Percentiles rank a stretch among this genome's conserved stretches.
phyloP scores from a whole-genome alignment of 305 asterid species.

The Caryopteris hybrid region DNA sequence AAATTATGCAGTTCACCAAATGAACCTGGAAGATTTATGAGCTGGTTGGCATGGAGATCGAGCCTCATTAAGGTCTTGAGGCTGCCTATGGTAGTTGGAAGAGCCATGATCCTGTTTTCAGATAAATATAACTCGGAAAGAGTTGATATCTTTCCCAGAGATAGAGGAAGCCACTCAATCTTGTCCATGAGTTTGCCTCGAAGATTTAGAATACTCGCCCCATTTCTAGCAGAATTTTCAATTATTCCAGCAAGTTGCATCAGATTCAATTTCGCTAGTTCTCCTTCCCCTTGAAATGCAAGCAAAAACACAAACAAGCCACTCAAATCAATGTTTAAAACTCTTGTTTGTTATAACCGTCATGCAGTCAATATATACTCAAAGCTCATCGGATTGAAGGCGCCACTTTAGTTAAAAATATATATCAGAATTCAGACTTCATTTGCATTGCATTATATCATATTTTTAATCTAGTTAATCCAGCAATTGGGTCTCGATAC shows the following conservation, averaged over 20 bases:
- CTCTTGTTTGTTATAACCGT: background rate
- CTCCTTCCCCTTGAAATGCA: slow-evolving; percentile 31
- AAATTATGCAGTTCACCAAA: slow-evolving; percentile 59
- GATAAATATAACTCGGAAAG: slow-evolving; percentile 54
- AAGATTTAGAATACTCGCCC: slow-evolving; percentile 51
- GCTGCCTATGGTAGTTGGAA: slow-evolving; percentile 50
- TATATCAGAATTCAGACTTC: background rate
- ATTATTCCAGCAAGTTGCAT: slow-evolving; percentile 59
- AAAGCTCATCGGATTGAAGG: background rate
- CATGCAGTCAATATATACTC: background rate
- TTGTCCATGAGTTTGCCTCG: slow-evolving; percentile 63
- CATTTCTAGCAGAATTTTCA: slow-evolving; percentile 46
- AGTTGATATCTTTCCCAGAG: slow-evolving; percentile 62
- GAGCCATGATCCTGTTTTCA: slow-evolving; percentile 72
- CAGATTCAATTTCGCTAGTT: slow-evolving; percentile 44
- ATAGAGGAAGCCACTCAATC: slow-evolving; percentile 82
- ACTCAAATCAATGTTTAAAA: background rate
- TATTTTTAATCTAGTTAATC: background rate
- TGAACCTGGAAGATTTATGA: slow-evolving; percentile 72
- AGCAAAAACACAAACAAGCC: slow-evolving; percentile 19
- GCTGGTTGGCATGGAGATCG: slow-evolving; percentile 62
- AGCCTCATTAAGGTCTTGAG: slow-evolving; percentile 54
- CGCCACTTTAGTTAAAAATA: background rate
- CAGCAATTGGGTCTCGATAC: no score
- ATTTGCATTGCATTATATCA: background rate